phyloP scores from a whole-genome alignment of 768 basidiomycete genomes.

The Tephrocybe sp. region DNA sequence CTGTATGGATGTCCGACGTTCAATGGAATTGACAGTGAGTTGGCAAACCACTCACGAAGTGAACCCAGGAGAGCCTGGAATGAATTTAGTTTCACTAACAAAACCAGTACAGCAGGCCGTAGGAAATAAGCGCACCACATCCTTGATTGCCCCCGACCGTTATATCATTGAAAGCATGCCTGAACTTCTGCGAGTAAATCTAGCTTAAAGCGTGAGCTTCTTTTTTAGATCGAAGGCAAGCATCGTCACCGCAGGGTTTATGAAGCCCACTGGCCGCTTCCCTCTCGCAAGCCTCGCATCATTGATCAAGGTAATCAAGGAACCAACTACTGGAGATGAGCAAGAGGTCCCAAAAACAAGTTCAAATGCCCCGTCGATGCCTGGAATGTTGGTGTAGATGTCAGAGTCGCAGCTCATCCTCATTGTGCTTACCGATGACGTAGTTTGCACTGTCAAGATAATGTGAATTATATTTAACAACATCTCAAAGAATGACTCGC shows the following conservation, averaged over 20 bases:
- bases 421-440: constrained; percentile 30
- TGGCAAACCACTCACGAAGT: constrained; percentile 25
- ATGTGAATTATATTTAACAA: not conserved
- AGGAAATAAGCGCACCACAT: constrained; percentile 34
- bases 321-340: constrained; percentile 47
- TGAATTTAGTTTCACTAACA: too few relatives aligned
- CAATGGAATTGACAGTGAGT: not conserved
- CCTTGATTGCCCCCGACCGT: constrained; percentile 39
- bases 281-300: constrained; percentile 45
- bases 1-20: constrained; percentile 15
- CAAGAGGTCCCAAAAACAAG: constrained; percentile 52
- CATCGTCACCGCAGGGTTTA: constrained; percentile 42
- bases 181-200: constrained; percentile 37
- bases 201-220: constrained; percentile 5
- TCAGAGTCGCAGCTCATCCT: not conserved
- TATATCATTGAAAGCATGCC: constrained; percentile 41
- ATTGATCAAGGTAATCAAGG: constrained; percentile 51
- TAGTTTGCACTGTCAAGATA: constrained; percentile 33
- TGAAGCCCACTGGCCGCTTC: constrained; percentile 48
- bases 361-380: constrained; percentile 38
- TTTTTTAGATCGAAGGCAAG: not conserved
- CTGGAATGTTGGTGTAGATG: constrained; percentile 11
- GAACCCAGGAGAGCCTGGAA: constrained; percentile 35
- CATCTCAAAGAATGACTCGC: constrained; percentile 12
- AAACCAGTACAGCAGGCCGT: too few relatives aligned